A percentile compares a stretch with the other conserved stretches of the same genome.
phyloP scores from a whole-genome alignment of 441 rosid species.

The Omphalea diandra region DNA sequence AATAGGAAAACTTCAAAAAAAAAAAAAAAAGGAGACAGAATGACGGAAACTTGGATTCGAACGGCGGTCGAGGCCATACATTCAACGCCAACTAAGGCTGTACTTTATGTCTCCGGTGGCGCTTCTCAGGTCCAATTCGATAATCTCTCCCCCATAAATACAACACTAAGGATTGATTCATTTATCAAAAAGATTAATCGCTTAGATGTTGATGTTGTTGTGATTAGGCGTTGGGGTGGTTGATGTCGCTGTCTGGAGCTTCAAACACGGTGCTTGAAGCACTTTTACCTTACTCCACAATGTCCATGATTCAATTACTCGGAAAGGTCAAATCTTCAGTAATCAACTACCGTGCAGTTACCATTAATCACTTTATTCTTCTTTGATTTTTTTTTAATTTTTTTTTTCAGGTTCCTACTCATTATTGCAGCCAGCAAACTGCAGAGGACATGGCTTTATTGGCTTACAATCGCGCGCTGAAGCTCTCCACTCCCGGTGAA shows the following conservation, averaged over 20 bases:
- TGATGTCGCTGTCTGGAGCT: conserved; percentile 88
- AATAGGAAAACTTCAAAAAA: too few species aligned
- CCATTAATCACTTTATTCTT: too few species aligned
- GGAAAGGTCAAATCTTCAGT: conserved; percentile 67
- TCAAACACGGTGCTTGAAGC: conserved; percentile 81
- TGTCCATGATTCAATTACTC: conserved; percentile 66
- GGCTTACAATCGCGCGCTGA: conserved; percentile 88
- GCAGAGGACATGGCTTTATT: conserved; percentile 73
- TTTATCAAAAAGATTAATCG: not conserved
- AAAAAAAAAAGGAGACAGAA: conserved; percentile 18
- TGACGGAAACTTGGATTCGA: conserved; percentile 62
- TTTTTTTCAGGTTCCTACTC: conserved; percentile 53
- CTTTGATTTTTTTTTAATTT: not conserved
- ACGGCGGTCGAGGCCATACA: conserved; percentile 70
- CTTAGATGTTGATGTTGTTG: not conserved
- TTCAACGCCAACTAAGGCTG: conserved; percentile 64
- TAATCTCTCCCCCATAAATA: too few species aligned
- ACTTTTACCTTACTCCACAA: conserved; percentile 68
- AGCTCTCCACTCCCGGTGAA: conserved; percentile 74
- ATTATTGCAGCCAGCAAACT: conserved; percentile 53
- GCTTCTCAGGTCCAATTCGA: conserved; percentile 67
- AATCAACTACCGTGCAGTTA: too few species aligned
- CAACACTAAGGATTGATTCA: too few species aligned
- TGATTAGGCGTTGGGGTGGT: conserved; percentile 72
- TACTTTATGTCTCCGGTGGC: conserved; percentile 75